These are phyloP conservation scores for Pueraria montana DNA, from an alignment of 306 rosid species.

Conservation along the genomic window DNA sequence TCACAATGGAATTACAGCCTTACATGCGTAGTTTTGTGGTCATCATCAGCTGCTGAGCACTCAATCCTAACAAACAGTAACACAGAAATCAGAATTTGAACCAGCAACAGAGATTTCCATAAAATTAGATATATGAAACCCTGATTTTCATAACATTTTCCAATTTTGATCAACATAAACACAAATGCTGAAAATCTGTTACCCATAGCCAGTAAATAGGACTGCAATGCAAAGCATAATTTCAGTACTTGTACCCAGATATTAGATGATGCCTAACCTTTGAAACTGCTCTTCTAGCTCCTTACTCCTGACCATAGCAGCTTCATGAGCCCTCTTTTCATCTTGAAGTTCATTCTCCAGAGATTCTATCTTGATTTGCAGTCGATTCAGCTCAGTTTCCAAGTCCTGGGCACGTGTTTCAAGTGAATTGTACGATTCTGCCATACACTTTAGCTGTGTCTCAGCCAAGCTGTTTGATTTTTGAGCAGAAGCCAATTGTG, in stretches of 20 bases:
- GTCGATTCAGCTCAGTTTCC: slow-evolving; percentile 73
- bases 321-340: slow-evolving; percentile 79
- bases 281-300: slow-evolving; percentile 82
- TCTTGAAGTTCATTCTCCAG: slow-evolving; percentile 81
- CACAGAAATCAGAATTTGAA: slow-evolving; percentile 46
- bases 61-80: slow-evolving; percentile 65
- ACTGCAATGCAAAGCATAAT: slow-evolving; percentile 18
- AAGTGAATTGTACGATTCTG: slow-evolving; percentile 93
- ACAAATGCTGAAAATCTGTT: slow-evolving; percentile 24
- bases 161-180: slow-evolving; percentile 23
- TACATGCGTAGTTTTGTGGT: slow-evolving; percentile 75
- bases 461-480: slow-evolving; percentile 89
- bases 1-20: slow-evolving; percentile 35
- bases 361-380: slow-evolving; percentile 67
- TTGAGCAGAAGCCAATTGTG: slow-evolving; percentile 78
- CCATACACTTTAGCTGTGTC: slow-evolving; percentile 99
- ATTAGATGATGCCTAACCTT: slow-evolving; percentile 65
- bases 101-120: background rate
- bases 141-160: slow-evolving; percentile 19
- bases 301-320: slow-evolving; percentile 69
- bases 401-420: slow-evolving; percentile 82
- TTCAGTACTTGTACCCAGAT: slow-evolving; percentile 16
- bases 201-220: slow-evolving; percentile 23
- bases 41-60: slow-evolving; percentile 60
- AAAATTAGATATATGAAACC: slow-evolving; percentile 21